Percentiles rank a stretch among this genome's conserved stretches.
These are phyloP conservation scores for Aspergillus jensenii DNA, from an alignment of 2,329 filamentous ascomycete genomes.

Conservation along the genomic window DNA sequence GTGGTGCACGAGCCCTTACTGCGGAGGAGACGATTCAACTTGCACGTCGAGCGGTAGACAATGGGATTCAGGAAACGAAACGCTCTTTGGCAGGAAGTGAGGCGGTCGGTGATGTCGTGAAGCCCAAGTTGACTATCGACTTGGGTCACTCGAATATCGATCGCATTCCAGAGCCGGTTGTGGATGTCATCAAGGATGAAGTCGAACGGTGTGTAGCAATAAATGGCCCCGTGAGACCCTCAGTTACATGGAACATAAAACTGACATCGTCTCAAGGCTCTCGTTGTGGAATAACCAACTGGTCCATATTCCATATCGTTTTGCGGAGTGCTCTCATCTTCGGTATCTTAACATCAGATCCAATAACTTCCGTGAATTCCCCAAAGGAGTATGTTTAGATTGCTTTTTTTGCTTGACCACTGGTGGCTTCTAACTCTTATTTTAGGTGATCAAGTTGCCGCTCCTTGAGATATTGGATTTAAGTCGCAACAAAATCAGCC, in stretches of 20 bases:
- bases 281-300: constrained; percentile 54
- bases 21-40: constrained; percentile 49
- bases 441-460: constrained; percentile 77
- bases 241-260: neutral
- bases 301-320: constrained; percentile 49
- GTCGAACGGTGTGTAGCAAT: constrained; percentile 47
- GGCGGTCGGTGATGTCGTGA: constrained; percentile 46
- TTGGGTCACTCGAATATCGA: constrained; percentile 51
- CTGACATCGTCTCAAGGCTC: constrained; percentile 36
- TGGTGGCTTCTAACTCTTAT: constrained; percentile 16
- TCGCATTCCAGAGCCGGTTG: constrained; percentile 50
- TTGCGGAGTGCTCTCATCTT: constrained; percentile 49
- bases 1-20: constrained; percentile 32
- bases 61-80: constrained; percentile 48
- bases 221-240: neutral
- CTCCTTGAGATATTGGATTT: constrained; percentile 92
- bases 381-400: constrained; percentile 56
- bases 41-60: constrained; percentile 46
- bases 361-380: constrained; percentile 60
- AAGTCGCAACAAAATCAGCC: constrained; percentile 78
- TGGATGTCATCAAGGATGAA: constrained; percentile 54
- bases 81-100: constrained; percentile 48
- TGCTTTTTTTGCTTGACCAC: neutral
- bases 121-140: constrained; percentile 52
- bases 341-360: constrained; percentile 52